These are phyloP conservation scores for Trichoderma oligosporum DNA, from an alignment of 2,329 filamentous ascomycete genomes.

Conservation along the genomic window DNA sequence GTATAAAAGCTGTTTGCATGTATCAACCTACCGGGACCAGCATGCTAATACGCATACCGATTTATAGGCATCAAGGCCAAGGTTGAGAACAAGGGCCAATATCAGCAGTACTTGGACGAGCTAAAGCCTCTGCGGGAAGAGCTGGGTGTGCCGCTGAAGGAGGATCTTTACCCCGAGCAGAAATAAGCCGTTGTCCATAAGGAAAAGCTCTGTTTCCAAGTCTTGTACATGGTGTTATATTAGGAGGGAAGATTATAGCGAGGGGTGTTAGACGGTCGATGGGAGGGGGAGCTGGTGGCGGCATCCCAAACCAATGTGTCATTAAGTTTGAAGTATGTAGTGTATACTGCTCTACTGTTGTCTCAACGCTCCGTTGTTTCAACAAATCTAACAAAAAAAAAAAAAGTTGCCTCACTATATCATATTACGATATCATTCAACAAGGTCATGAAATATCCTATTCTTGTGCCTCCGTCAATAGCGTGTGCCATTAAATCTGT, in stretches of 20 bases:
- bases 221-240: constrained; percentile 39
- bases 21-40: background rate
- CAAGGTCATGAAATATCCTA: background rate
- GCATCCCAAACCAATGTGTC: constrained; percentile 31
- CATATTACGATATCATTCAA: background rate
- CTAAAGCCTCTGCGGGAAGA: constrained; percentile 91
- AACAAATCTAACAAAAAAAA: constrained; percentile 9
- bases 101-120: constrained; percentile 92
- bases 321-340: constrained; percentile 27
- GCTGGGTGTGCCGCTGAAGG: constrained; percentile 85
- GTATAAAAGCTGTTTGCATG: no score
- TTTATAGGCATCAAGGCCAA: constrained; percentile 91
- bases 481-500: background rate
- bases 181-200: constrained; percentile 33
- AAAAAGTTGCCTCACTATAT: background rate
- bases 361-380: background rate
- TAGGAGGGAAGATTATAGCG: constrained; percentile 25
- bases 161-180: constrained; percentile 79
- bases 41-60: constrained; percentile 9
- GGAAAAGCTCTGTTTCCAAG: constrained; percentile 17
- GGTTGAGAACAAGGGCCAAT: constrained; percentile 97
- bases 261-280: constrained; percentile 25
- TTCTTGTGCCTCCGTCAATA: background rate
- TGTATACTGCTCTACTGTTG: constrained; percentile 19
- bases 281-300: constrained; percentile 29